Base-by-base conservation (phyloP, 371 early-diverging fungal genomes). In the Polyrhizophydium stewartii region DNA sequence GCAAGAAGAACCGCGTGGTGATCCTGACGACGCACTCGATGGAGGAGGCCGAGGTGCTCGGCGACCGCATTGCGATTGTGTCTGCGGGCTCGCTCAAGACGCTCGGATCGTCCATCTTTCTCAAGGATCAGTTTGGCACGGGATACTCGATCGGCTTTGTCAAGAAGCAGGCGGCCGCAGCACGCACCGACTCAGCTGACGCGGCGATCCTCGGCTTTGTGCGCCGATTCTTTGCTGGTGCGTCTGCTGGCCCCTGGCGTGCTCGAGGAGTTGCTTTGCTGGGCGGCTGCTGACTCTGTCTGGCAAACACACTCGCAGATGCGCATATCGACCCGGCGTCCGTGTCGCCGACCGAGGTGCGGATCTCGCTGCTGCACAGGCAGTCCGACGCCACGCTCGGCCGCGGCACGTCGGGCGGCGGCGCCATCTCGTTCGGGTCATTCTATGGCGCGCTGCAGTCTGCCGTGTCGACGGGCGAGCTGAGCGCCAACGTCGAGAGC, bases 11-110 rank as follows among this genome's bases (percentile, higher is more conserved):
- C 46, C 75, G 85, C 35, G 74, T 81, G 30, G 76, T 85, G 28
- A 65, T 87, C n/a, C 58, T 87, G 65, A 85, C 86, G 0, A 87
- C 86, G 2, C 87, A 88, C 53, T 73, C 76, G 6, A 86, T 87
- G 86, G 86, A 51, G 5, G 52, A 51, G 27, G 52, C 52, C 52
- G 52, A 51, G 28, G 52, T 51, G 28, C 67, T 78, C 10, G 72
- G 74, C 12, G 78, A 77, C 46, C 67, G 61, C 28, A 61, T 70
- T 46, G 63, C 60, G 17, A 68, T 75, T 40, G 33, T 75, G 65
- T 27, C 21, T 10, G 38, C 28, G 0, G 71, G 71, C 46, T 12
- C n/a, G 33, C 55, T 71, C 21, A 27, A 57, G 40, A 64, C 63
- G 1, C 38, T 27, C 17, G 74, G 69, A 17, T 58, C 74, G 10